These are phyloP conservation scores for Oryza punctata DNA, from an alignment of 176 grass and related monocot species.

Conservation along the genomic window DNA sequence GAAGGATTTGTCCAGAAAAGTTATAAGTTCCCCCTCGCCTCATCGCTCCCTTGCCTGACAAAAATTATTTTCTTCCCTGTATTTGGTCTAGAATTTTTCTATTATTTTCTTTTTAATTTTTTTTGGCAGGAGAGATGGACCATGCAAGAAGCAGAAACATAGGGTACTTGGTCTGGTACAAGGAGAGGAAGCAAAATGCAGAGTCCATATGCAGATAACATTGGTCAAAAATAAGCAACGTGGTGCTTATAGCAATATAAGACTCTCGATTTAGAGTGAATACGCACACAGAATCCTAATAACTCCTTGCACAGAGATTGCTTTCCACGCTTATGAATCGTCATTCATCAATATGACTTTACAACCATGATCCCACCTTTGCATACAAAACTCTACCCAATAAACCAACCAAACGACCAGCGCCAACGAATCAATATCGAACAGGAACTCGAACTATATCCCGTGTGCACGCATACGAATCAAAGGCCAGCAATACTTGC, in stretches of 20 bases:
- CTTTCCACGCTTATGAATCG: not conserved
- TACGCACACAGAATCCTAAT: not conserved
- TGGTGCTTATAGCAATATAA: not conserved
- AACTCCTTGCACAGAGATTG: not conserved
- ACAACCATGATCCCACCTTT: not conserved
- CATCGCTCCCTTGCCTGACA: not conserved
- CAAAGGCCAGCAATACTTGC: not conserved
- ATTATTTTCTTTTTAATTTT: not conserved
- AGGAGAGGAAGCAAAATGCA: conserved; percentile 2
- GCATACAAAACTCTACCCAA: not conserved
- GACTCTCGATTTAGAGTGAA: not conserved
- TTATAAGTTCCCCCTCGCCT: not conserved
- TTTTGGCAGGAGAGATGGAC: not conserved
- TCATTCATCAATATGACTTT: not conserved
- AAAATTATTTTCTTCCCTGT: not conserved
- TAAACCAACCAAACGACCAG: not conserved
- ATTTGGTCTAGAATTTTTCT: not conserved
- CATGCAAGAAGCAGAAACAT: not conserved
- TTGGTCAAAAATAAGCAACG: not conserved
- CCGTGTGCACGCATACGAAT: not conserved
- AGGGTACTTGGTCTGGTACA: not conserved
- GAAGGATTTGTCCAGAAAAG: not conserved
- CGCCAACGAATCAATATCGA: not conserved
- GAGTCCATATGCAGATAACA: not conserved
- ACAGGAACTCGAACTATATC: not conserved